Conservation (phyloP, 2,329 filamentous ascomycete genomes). For the Claviceps quebecensis region DNA sequence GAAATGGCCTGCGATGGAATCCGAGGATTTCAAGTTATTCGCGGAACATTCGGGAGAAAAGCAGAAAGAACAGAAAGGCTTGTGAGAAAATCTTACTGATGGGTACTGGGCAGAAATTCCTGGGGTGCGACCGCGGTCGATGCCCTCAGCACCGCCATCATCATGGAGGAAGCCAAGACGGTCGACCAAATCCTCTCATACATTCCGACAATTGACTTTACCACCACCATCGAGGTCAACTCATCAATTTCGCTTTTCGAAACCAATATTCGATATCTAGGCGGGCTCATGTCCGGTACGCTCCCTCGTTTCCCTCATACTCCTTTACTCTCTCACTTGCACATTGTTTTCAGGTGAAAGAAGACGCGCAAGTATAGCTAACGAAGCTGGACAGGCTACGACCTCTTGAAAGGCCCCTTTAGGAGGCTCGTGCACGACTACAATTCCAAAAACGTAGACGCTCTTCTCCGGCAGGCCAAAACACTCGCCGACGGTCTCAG, state of each 20-base stretch:
- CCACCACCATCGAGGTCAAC: conserved; percentile 29
- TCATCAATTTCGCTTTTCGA: conserved; percentile 65
- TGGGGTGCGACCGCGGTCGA: conserved; percentile 80
- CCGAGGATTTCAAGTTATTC: too few relatives aligned
- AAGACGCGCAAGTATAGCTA: too few relatives aligned
- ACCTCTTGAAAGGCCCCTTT: conserved; percentile 57
- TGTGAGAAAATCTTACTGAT: neutral
- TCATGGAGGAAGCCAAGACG: conserved; percentile 59
- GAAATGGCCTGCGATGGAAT: too few relatives aligned
- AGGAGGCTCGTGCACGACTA: conserved; percentile 29
- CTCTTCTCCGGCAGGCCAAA: conserved; percentile 51
- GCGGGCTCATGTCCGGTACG: conserved; percentile 58
- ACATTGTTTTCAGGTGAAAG: too few relatives aligned
- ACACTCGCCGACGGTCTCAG: conserved; percentile 58
- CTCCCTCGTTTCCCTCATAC: too few relatives aligned
- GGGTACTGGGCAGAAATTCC: conserved; percentile 43
- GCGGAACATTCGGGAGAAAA: neutral
- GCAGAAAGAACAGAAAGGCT: neutral
- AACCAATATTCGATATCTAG: conserved; percentile 80
- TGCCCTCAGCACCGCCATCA: conserved; percentile 62
- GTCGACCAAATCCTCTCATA: conserved; percentile 58
- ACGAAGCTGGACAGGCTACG: conserved; percentile 37
- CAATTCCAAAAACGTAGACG: conserved; percentile 30
- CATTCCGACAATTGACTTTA: conserved; percentile 58
- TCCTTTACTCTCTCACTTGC: too few relatives aligned